Evolutionary conservation across 2,329 filamentous ascomycete genomes (phyloP).

Genomic region (Emergomyces orientalis): DNA sequence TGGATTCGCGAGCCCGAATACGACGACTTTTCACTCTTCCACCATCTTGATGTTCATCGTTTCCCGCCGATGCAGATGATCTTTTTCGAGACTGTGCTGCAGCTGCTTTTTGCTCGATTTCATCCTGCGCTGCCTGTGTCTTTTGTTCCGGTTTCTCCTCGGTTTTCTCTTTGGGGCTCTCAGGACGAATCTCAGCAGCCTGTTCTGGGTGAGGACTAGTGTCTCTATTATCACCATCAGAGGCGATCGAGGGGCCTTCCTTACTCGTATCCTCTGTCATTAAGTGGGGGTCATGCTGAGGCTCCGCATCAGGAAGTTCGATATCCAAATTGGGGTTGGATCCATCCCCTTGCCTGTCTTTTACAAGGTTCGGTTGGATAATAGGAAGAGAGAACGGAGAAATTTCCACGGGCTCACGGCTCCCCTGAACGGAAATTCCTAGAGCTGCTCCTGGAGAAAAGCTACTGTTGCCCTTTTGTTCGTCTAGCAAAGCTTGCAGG

Average conservation of each 20-base stretch:
- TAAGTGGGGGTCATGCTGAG: not conserved
- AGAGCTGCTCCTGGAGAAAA: slow-evolving; percentile 33
- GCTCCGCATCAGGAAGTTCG: not conserved
- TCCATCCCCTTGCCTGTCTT: not conserved
- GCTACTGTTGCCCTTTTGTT: slow-evolving; percentile 27
- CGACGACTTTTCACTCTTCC: slow-evolving; percentile 52
- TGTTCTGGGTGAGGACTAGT: not conserved
- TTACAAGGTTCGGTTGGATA: slow-evolving; percentile 5
- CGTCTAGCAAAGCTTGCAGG: slow-evolving; percentile 33
- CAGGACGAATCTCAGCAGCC: not conserved
- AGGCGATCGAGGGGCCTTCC: not conserved
- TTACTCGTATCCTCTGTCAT: not conserved
- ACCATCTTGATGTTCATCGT: slow-evolving; percentile 49
- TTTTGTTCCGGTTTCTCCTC: slow-evolving; percentile 16
- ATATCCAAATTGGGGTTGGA: not conserved
- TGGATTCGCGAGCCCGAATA: slow-evolving; percentile 50
- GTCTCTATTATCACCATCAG: not conserved
- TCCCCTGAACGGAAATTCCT: slow-evolving; percentile 33
- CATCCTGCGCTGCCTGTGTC: slow-evolving; percentile 19
- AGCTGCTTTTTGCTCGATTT: slow-evolving; percentile 27
- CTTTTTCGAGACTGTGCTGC: slow-evolving; percentile 44
- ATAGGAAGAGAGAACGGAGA: slow-evolving; percentile 11
- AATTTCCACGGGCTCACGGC: slow-evolving; percentile 16
- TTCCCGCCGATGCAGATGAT: slow-evolving; percentile 50
- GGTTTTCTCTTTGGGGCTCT: not conserved